Conservation (phyloP, 352 stramenopile genomes). For the Phytopythium sindhum region DNA sequence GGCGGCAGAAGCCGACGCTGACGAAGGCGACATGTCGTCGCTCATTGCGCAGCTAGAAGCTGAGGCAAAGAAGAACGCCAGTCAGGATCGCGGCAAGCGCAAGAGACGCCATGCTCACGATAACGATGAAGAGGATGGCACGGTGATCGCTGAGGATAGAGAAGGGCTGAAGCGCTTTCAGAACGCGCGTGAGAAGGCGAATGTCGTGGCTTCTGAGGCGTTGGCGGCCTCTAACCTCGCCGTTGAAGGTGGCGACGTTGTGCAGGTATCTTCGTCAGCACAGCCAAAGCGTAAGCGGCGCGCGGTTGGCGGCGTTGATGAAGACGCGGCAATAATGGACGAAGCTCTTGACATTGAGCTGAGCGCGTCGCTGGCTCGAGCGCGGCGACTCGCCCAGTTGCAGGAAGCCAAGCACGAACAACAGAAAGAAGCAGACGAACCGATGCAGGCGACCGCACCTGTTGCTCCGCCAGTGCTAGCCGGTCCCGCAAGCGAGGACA, state of each 20-base stretch:
- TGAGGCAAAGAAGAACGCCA: slow-evolving; percentile 36
- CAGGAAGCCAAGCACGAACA: slow-evolving; percentile 22
- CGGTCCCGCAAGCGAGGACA: slow-evolving; percentile 39
- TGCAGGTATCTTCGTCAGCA: background rate
- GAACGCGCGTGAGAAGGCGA: slow-evolving; percentile 63
- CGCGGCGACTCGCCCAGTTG: slow-evolving; percentile 50
- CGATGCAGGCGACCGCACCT: background rate
- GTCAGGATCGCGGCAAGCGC: slow-evolving; percentile 59
- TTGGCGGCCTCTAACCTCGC: slow-evolving; percentile 20
- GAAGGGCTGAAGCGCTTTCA: slow-evolving; percentile 63
- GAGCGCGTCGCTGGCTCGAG: slow-evolving; percentile 64
- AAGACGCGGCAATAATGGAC: slow-evolving; percentile 43
- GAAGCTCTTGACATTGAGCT: slow-evolving; percentile 73
- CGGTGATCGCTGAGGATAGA: slow-evolving; percentile 33
- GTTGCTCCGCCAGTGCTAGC: background rate
- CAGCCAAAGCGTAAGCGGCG: slow-evolving; percentile 43
- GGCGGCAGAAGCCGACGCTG: slow-evolving; percentile 14
- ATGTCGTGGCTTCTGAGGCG: slow-evolving; percentile 36
- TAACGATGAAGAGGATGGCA: slow-evolving; percentile 23
- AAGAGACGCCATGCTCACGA: slow-evolving; percentile 26
- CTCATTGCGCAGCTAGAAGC: slow-evolving; percentile 67
- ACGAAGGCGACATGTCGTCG: slow-evolving; percentile 14
- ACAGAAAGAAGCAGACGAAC: slow-evolving; percentile 2
- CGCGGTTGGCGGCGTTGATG: slow-evolving; percentile 4
- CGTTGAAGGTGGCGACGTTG: background rate